Evolutionary conservation across 2,329 filamentous ascomycete genomes (phyloP).

Genomic region (Penicillium corylophilum): DNA sequence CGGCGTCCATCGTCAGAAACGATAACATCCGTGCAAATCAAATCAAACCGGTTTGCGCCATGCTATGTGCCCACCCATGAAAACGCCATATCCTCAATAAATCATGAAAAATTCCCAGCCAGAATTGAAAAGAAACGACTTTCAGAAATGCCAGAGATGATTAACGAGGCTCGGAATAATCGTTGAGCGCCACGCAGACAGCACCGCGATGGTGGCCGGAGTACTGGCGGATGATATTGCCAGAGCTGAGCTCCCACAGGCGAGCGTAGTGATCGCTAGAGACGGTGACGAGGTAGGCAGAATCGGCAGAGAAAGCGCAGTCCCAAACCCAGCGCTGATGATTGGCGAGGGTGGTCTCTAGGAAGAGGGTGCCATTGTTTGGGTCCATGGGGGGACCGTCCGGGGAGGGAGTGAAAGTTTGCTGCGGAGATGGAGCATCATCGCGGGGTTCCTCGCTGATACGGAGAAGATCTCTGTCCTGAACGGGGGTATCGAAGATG

Average conservation of each 20-base stretch:
- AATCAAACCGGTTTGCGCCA: conserved; percentile 8
- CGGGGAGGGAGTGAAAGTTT: conserved; percentile 35
- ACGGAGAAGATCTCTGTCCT: conserved; percentile 28
- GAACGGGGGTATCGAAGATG: conserved; percentile 25
- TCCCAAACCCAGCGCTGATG: conserved; percentile 98
- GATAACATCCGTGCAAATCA: background rate
- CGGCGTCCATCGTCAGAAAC: background rate
- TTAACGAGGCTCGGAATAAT: conserved; percentile 59
- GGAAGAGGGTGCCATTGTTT: conserved; percentile 60
- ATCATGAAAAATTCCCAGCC: background rate
- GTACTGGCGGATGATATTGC: conserved; percentile 90
- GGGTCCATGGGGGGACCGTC: conserved; percentile 44
- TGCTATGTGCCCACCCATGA: conserved; percentile 13
- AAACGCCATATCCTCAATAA: conserved; percentile 1
- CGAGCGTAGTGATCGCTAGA: conserved; percentile 92
- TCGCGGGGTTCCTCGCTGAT: conserved; percentile 29
- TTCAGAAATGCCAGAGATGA: background rate
- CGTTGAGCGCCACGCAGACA: conserved; percentile 89
- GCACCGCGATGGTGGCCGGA: conserved; percentile 91
- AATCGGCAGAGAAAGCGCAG: conserved; percentile 91
- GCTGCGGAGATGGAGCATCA: conserved; percentile 25
- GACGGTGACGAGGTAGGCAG: conserved; percentile 87
- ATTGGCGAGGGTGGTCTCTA: conserved; percentile 82
- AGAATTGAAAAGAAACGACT: background rate
- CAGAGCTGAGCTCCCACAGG: conserved; percentile 82